Evolutionary conservation across 768 basidiomycete species (phyloP), one percentile per base, ranked within the genome.

Genomic region (Russula emetica): DNA sequence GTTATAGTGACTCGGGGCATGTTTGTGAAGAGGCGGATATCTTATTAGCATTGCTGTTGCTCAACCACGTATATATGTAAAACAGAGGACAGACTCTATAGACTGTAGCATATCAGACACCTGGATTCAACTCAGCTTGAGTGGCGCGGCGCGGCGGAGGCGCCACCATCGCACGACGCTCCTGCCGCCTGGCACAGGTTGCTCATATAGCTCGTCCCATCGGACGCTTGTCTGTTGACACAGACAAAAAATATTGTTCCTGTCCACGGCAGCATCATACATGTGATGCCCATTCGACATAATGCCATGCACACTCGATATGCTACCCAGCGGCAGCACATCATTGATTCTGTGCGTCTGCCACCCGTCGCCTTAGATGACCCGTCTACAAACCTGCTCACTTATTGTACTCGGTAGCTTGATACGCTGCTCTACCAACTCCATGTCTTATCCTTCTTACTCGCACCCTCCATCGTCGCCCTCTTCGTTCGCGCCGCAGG

Each of bases 391-490:
- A 24, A 67, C 60, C 42, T 67, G 50, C 66, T 58, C 44, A 55
- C 49, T 58, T 36, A 30, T 55, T 57, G 13, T 28, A 55, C 53
- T 22, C 9, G 53, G 11, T 70, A 91, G 90, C 80, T 91, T 72
- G 86, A 91, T 73, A 74, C 79, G 63, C 75, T 90, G 36, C 77
- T 88, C 64, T 87, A 87, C 76, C 87, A 90, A 71, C 76, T 92
- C 66, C 83, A 88, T 73, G 80, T 84, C 56, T 72, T 91, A 62
- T 91, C 89, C 49, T 92, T 89, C 79, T 83, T 92, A 74, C 78
- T 88, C 36, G 85, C 88, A 4, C 90, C 90, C 9, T 80, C 85
- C 36, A 70, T 90, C 62, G 79, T 80, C 78, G 72, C 80, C 16
- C 80, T 82, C 67, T 55, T 85, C 44, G 79, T 77, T 60, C 82